Base-by-base conservation (phyloP, 176 grass and related monocot species). In the Cenchrus purpureus region DNA sequence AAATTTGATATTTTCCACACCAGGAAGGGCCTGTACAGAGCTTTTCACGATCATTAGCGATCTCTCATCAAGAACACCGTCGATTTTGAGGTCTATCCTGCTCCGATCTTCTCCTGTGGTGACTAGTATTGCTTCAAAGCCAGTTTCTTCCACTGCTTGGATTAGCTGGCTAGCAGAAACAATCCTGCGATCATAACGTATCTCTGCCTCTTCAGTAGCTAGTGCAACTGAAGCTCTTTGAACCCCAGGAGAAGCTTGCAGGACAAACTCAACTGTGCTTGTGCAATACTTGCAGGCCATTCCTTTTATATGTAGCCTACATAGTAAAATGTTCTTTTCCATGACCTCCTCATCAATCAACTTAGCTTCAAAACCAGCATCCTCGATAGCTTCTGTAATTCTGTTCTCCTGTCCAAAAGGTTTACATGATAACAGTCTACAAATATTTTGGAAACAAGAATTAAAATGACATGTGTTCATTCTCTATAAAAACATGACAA, bases 171-270 rank as follows among this genome's bases (percentile, higher is more conserved):
- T 40, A 49, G 88, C 73, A 87, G 79, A 73, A 83, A 86, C 62
- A 53, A 90, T 79, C 68, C 90, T 93, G 12, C 65, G 83, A 70
- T 98, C 80, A 82, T 95, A 95, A 55, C 72, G 73, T 51, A 98
- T 89, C 86, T 94, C 89, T 60, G 96, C 93, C 87, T 98, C 96
- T 94, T 98, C 91, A 78, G 86, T 98, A 86, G 93, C 91, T 84
- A 98, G 77, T 12, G 88, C 91, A 82, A 98, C 93, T 11, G 87
- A 86, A 79, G 91, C 96, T 83, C 88, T 98, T 75, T 92, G 91
- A 74, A 95, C 84, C 29, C 96, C 96, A 58, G 83, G 81, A 86
- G 89, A 71, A 83, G 74, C 82, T 88, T 87, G 87, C 89, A 98
- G 71, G 74, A 78, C 81, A 81, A 86, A 98, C 84, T 94, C 89